phyloP scores from a whole-genome alignment of 495 filamentous ascomycete genomes.

The Penicillium lagena region DNA sequence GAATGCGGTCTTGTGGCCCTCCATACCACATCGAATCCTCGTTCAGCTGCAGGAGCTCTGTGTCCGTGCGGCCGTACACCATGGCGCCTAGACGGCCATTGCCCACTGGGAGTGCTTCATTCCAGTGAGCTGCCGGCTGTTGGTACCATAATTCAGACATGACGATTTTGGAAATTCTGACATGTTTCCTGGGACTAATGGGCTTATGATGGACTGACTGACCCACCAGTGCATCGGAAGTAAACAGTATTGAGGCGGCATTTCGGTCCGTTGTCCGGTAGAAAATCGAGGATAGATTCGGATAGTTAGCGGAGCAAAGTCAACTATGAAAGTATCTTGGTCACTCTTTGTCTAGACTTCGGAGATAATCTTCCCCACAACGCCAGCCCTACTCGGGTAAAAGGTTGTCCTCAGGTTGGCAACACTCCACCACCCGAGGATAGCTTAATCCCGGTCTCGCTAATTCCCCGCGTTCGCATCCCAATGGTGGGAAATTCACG shows the following conservation, averaged over 20 bases:
- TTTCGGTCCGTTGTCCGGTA: constrained; percentile 1
- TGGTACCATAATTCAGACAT: constrained; percentile 31
- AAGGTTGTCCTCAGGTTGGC: no score
- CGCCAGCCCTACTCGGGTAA: no score
- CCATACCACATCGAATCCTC: constrained; percentile 52
- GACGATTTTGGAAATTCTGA: no score
- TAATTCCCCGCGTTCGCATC: constrained; percentile 3
- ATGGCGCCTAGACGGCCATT: constrained; percentile 48
- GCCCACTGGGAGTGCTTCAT: constrained; percentile 37
- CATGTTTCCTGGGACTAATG: no score
- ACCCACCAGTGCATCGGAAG: no score
- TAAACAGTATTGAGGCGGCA: background rate
- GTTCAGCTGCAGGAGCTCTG: constrained; percentile 44
- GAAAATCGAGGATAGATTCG: no score
- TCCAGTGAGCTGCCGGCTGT: constrained; percentile 12
- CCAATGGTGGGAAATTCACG: constrained; percentile 15
- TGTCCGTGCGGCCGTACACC: constrained; percentile 38
- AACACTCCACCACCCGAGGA: background rate
- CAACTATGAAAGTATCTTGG: no score
- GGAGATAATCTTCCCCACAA: no score
- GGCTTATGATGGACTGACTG: no score
- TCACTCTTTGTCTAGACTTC: no score
- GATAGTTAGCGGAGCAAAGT: no score
- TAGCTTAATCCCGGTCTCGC: background rate
- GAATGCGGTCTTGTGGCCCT: constrained; percentile 38